Conservation (phyloP, 2,329 filamentous ascomycete species). For the Uncinocarpus reesii region DNA sequence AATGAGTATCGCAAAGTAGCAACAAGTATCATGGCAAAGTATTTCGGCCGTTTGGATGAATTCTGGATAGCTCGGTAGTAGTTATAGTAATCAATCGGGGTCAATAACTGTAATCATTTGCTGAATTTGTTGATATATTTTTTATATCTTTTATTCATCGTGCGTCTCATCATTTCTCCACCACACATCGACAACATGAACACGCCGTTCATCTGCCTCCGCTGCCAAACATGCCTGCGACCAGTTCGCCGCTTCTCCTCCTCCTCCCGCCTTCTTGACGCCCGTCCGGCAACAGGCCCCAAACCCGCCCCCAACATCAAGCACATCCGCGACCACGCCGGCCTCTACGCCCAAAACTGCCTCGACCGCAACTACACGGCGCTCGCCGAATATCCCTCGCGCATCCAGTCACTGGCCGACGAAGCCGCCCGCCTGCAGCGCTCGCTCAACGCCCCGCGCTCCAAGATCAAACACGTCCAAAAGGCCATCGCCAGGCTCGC, state of each 20-base stretch:
- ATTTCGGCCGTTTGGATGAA: neutral
- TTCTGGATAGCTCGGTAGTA: no score
- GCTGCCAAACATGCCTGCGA: constrained; percentile 12
- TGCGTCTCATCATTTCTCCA: no score
- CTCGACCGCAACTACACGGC: constrained; percentile 68
- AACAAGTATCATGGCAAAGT: neutral
- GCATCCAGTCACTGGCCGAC: constrained; percentile 39
- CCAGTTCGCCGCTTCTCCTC: constrained; percentile 7
- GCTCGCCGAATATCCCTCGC: constrained; percentile 43
- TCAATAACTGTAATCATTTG: no score
- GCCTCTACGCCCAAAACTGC: constrained; percentile 73
- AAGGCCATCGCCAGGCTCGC: constrained; percentile 30
- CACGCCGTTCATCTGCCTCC: constrained; percentile 13
- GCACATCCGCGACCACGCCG: constrained; percentile 76
- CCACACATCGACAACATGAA: constrained; percentile 4
- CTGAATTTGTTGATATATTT: no score
- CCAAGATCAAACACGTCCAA: constrained; percentile 38
- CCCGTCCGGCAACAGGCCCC: constrained; percentile 35
- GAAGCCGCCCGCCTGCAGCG: constrained; percentile 32
- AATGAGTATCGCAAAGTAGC: no score
- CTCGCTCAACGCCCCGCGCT: constrained; percentile 32
- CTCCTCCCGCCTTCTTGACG: neutral
- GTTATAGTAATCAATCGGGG: no score
- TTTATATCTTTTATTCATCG: no score
- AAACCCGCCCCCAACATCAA: constrained; percentile 74